Base-by-base conservation (phyloP, 805 yeast species). In the Blastobotrys muscicola region DNA sequence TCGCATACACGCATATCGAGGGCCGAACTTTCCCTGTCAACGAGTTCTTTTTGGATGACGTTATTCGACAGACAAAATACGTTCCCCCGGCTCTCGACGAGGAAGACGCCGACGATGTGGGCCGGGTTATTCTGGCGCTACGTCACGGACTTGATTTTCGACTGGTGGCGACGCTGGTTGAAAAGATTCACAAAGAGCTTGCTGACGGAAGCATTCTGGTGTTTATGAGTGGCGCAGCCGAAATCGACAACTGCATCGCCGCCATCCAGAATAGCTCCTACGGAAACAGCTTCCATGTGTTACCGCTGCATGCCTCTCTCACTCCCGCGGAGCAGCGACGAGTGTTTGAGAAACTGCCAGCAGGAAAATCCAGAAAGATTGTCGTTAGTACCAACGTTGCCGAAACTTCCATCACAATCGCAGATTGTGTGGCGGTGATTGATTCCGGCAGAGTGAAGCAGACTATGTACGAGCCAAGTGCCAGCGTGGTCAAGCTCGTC, bases 361-460 rank as follows among this genome's bases (percentile, higher is more conserved):
- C 46, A 0, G 80, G 79, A 10, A 51, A 54, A 35, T 20, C 26
- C 6, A 70, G 96, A 49, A 90, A 90, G 53, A 74, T 90, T 33
- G 87, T 90, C 9, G 90, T 83, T 0, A 76, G 95, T 1, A 90
- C 98, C 0, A 89, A 90, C 58, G 85, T 90, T 46, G 98, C 98
- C 0, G 98, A 90, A 64, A 90, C 98, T 0, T 90, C 98, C 11
- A 87, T 90, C 50, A 90, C 98, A 1, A 90, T 90, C 44, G 85
- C 95, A 11, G 98, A 90, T 62, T 85, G 90, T 62, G 95, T 87
- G 8, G 94, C 79, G 0, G 96, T 90, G 1, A 74, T 90, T 36
- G 97, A 90, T 57, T 67, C 84, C 1, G 98, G 98, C 1, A 68
- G 86, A 42, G 89, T 85, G 4, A 90, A 90, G 55, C 78, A 80